phyloP scores from a whole-genome alignment of 2,329 filamentous ascomycete species.

The Fusarium longipes region DNA sequence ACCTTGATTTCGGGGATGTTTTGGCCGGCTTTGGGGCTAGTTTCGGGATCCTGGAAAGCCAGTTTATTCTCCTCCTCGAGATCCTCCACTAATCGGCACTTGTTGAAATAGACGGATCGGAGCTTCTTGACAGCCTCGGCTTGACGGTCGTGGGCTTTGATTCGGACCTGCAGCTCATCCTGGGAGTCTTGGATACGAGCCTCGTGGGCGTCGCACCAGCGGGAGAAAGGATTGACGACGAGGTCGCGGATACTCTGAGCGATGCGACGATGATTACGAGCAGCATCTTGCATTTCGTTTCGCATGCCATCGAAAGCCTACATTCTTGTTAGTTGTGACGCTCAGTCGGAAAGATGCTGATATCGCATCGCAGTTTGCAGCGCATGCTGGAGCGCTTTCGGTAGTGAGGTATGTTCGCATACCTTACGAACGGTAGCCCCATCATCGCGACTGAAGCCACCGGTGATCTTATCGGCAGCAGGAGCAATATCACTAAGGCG shows the following conservation, averaged over 20 bases:
- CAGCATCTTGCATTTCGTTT: slow-evolving; percentile 89
- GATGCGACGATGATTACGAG: slow-evolving; percentile 93
- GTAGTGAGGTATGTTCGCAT: slow-evolving; percentile 32
- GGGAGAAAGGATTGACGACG: slow-evolving; percentile 91
- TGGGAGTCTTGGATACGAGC: slow-evolving; percentile 91
- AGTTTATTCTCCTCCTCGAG: slow-evolving; percentile 98
- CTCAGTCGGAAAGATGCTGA: neutral
- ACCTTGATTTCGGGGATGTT: slow-evolving; percentile 89
- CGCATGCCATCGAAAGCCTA: slow-evolving; percentile 95
- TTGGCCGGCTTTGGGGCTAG: slow-evolving; percentile 70
- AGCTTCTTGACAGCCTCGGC: slow-evolving; percentile 91
- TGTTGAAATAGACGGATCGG: slow-evolving; percentile 97
- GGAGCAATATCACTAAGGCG: slow-evolving; percentile 84
- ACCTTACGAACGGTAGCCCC: slow-evolving; percentile 97
- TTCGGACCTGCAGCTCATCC: slow-evolving; percentile 88
- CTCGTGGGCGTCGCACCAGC: slow-evolving; percentile 97
- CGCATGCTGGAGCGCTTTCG: neutral
- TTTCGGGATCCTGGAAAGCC: slow-evolving; percentile 88
- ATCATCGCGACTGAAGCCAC: slow-evolving; percentile 90
- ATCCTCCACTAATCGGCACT: slow-evolving; percentile 95
- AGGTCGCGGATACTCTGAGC: slow-evolving; percentile 96
- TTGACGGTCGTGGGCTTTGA: slow-evolving; percentile 94
- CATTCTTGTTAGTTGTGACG: slow-evolving; percentile 33
- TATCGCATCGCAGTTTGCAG: slow-evolving; percentile 14
- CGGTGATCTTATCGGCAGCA: slow-evolving; percentile 81